Conservation (phyloP, 768 basidiomycete species). For the Cyclocybe aegerita region DNA sequence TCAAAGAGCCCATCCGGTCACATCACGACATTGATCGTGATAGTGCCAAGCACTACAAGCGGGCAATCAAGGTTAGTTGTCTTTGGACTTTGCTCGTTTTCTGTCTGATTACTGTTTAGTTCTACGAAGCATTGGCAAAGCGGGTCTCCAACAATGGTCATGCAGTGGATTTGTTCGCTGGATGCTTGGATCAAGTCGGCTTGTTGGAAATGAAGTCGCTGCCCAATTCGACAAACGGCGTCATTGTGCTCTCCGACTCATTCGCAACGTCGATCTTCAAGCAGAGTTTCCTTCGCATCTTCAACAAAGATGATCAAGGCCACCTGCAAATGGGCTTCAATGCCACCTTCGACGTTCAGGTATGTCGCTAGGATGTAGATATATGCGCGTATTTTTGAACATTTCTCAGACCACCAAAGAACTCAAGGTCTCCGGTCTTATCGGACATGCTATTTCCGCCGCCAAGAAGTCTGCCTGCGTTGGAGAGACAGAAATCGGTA, state of each 20-base stretch:
- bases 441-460: constrained; percentile 95
- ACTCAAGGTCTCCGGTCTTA: constrained; percentile 95
- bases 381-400: neutral
- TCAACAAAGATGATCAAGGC: constrained; percentile 91
- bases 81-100: neutral
- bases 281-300: constrained; percentile 92
- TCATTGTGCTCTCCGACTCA: constrained; percentile 93
- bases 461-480: constrained; percentile 97
- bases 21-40: constrained; percentile 99
- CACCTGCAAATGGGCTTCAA: constrained; percentile 98
- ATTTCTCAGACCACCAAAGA: constrained; percentile 89
- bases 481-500: constrained; percentile 98
- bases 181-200: constrained; percentile 97
- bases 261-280: constrained; percentile 99
- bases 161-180: constrained; percentile 92
- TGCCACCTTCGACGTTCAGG: constrained; percentile 97
- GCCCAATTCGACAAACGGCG: constrained; percentile 94
- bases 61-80: constrained; percentile 80
- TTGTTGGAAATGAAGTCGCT: constrained; percentile 96
- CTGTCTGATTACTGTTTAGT: constrained; percentile 47
- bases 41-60: constrained; percentile 95
- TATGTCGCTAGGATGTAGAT: constrained; percentile 25
- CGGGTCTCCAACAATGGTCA: constrained; percentile 94
- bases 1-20: constrained; percentile 96
- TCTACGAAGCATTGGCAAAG: constrained; percentile 92